Base-by-base conservation (phyloP, 305 asterid species). In the Coffea humblotiana region DNA sequence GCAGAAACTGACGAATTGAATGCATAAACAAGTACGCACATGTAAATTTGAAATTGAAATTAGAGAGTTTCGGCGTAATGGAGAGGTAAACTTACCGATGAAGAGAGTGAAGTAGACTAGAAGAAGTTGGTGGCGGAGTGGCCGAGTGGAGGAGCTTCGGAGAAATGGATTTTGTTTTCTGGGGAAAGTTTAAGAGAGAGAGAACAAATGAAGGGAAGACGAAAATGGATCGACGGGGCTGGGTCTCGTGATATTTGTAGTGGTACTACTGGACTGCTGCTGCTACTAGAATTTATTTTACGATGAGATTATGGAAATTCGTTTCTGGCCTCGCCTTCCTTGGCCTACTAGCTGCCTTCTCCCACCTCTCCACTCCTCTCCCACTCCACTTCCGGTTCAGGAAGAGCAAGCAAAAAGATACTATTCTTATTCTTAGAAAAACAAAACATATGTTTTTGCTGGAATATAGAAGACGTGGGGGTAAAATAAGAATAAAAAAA, bases 61-160 rank as follows among this genome's bases (percentile, higher is more conserved):
- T 61, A 47, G 47, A 13, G 15, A 13, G 15, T 14, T 29, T 21
- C n/a, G 10, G 27, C 13, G 49, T 1, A 69, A 21, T 61, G 69
- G 23, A n/a, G 71, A 61, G 66, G 25, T 65, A 78, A 71, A 81
- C 81, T 71, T 3, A 81, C 84, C 78, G 81, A 77, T 63, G 78
- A 77, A 61, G 64, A 61, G 64, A 71, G 75, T 45, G 81, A 3
- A 68, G 64, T 9, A 29, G 78, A 81, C 77, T 47, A 0, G 69
- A 14, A 51, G 48, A 45, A 63, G 65, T 67, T 37, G 63, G 45
- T 14, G 16, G 37, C 27, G 45, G 19, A 0, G 49, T 10, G 49
- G 40, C 23, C 51, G 51, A 29, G 66, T 2, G 45, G 71, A 75
- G 51, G 75, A 79, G 78, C 71, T n/a, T 15, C 72, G 21, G 21